Conservation (phyloP, 495 filamentous ascomycete species). For the Hypoxylon lenormandii region DNA sequence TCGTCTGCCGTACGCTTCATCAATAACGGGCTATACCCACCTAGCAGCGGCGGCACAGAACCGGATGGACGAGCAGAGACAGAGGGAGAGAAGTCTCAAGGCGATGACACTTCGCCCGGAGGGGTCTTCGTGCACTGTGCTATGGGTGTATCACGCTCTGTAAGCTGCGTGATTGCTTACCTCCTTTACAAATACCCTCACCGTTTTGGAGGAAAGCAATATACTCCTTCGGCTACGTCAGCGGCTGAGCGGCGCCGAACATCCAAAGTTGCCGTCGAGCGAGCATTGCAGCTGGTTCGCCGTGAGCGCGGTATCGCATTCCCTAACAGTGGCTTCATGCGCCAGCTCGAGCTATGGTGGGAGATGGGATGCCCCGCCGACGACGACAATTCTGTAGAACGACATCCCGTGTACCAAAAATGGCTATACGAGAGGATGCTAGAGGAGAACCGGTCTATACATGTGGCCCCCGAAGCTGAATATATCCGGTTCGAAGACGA, state of each 20-base stretch:
- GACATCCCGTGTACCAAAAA: slow-evolving; percentile 79
- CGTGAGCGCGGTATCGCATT: slow-evolving; percentile 77
- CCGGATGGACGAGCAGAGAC: background rate
- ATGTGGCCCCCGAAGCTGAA: slow-evolving; percentile 72
- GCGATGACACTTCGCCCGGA: slow-evolving; percentile 36
- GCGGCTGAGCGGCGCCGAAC: slow-evolving; percentile 42
- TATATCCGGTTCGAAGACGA: slow-evolving; percentile 89
- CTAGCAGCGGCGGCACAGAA: slow-evolving; percentile 38
- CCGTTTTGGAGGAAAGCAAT: slow-evolving; percentile 53
- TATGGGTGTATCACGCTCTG: slow-evolving; percentile 94
- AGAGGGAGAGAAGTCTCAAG: slow-evolving; percentile 1
- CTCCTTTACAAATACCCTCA: slow-evolving; percentile 74
- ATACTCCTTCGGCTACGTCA: slow-evolving; percentile 37
- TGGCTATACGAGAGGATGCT: slow-evolving; percentile 88
- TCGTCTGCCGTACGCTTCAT: slow-evolving; percentile 83
- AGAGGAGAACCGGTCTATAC: slow-evolving; percentile 75
- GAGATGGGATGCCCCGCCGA: slow-evolving; percentile 80
- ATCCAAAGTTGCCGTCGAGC: slow-evolving; percentile 50
- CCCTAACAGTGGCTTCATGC: slow-evolving; percentile 89
- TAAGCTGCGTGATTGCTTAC: slow-evolving; percentile 85
- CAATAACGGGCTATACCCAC: slow-evolving; percentile 70
- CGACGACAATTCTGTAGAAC: slow-evolving; percentile 63
- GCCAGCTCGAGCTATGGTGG: slow-evolving; percentile 86
- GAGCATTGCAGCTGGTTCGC: slow-evolving; percentile 66
- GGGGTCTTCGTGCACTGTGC: slow-evolving; percentile 74